Evolutionary conservation across 2,329 filamentous ascomycete genomes (phyloP).

Genomic region (Chalaropsis thielavioides): DNA sequence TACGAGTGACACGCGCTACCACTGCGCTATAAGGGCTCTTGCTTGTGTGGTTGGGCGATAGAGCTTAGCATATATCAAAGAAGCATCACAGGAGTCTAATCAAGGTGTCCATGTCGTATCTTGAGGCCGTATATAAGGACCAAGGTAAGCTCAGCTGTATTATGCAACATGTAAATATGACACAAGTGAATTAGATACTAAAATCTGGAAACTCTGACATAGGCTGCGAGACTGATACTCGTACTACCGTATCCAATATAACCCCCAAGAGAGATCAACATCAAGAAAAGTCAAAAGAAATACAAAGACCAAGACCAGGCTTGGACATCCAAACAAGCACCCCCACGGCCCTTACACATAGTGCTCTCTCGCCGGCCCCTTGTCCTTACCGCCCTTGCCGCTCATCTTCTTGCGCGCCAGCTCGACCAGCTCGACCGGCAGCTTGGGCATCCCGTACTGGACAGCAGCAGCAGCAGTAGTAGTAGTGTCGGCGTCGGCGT

Average conservation of each 20-base stretch:
- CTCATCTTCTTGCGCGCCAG: constrained; percentile 6
- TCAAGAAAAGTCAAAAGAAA: background rate
- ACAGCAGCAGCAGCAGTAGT: background rate
- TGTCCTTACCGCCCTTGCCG: background rate
- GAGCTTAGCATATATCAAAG: background rate
- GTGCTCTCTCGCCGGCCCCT: background rate
- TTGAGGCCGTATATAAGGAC: too few species aligned
- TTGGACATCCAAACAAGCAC: background rate
- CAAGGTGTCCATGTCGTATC: background rate
- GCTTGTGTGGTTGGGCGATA: background rate
- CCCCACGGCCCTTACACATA: background rate
- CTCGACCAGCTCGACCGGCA: constrained; percentile 10
- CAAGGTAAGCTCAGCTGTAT: background rate
- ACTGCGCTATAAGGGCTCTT: constrained; percentile 26
- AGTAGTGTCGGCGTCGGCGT: background rate
- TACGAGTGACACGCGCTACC: constrained; percentile 28
- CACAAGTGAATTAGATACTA: constrained; percentile 5
- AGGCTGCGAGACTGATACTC: constrained; percentile 7
- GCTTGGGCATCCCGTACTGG: constrained; percentile 12
- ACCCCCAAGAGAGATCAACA: background rate
- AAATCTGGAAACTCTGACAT: background rate
- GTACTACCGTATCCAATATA: background rate
- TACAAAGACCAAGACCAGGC: background rate
- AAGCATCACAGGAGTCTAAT: background rate
- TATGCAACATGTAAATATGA: background rate